Evolutionary conservation across 1,284 basidiomycete species (phyloP), one percentile per base, ranked within the genome.

Genomic region (Tilletia caries): DNA sequence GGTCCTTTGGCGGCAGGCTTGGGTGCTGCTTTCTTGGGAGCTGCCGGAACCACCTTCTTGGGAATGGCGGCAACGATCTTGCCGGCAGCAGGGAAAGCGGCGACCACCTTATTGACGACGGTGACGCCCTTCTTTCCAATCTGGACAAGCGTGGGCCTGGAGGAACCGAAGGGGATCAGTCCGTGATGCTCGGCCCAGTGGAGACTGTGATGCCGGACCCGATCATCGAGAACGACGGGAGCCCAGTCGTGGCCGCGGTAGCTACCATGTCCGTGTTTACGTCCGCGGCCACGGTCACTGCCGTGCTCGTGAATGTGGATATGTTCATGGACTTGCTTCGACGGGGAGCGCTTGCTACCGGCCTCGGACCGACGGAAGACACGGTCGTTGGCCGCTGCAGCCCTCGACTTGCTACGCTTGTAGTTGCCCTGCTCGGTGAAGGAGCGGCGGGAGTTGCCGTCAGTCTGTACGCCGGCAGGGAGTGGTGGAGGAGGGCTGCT

Each of bases 111-210:
- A 15, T 15, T 15, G 37, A 10, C 8, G 15, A 41, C 37, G 52
- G 52, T 54, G 2, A 23, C 25, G 12, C 52, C 52, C 52, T 54
- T 54, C 23, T 54, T 54, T 23, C 52, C 52, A 29, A 54, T 54
- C 25, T 54, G 25, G 25, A 54, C 29, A 29, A 54, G 23, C n/a
- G 23, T 23, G 13, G 52, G 12, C 52, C 27, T 54, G 23, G 52
- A 27, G 12, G 25, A 23, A 25, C 25, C 29, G 52, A 15, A 54
- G 13, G 52, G 52, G 27, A 54, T 43, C 32, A 64, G 62, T 13
- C 62, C 62, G 62, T 64, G 62, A 27, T 64, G 62, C 62, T 64
- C n/a, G 62, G 62, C 62, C 62, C 62, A 64, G 33, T 64, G 62
- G 8, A n/a, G 15, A 32, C 62, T 64, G 62, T 64, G 62, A 4